Percentiles rank a stretch among this genome's conserved stretches.
Conservation (phyloP, 148 eudicot species). For the Pharnaceum exiguum region DNA sequence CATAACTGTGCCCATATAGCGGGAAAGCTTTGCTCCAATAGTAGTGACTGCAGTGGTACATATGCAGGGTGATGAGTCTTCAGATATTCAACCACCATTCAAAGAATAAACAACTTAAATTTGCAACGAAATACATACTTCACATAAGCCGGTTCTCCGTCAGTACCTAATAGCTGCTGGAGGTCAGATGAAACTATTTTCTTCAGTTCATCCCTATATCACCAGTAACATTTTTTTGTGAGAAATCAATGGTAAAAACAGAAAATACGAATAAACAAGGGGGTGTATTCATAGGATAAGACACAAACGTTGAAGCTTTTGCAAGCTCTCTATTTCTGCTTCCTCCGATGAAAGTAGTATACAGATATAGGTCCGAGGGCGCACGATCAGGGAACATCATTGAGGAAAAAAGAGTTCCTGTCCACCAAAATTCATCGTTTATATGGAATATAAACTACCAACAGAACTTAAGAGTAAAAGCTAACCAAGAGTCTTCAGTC, state of each 20-base stretch:
- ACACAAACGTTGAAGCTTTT: constrained; percentile 72
- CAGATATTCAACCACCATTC: background rate
- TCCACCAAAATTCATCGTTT: constrained; percentile 8
- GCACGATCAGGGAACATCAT: constrained; percentile 99
- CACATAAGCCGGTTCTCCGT: constrained; percentile 58
- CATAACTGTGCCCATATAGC: constrained; percentile 70
- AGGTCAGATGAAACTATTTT: constrained; percentile 66
- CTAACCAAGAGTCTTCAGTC: constrained; percentile 87
- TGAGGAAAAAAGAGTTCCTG: constrained; percentile 97
- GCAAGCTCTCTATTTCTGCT: constrained; percentile 88
- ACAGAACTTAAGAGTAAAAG: constrained; percentile 8
- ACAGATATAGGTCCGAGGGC: constrained; percentile 68
- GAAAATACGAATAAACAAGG: background rate
- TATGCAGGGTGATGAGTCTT: background rate
- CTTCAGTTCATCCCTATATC: constrained; percentile 76
- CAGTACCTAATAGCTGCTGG: constrained; percentile 50
- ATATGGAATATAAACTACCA: background rate
- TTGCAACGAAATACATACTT: constrained; percentile 40
- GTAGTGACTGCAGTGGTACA: constrained; percentile 52
- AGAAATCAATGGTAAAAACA: background rate
- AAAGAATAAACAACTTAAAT: background rate
- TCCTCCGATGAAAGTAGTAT: constrained; percentile 96
- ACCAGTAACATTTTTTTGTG: background rate
- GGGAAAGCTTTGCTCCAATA: constrained; percentile 96
- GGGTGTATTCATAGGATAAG: background rate